A percentile compares a stretch with the other conserved stretches of the same genome.
These are phyloP conservation scores for Trametes cingulata DNA, from an alignment of 768 basidiomycete genomes.

Conservation along the genomic window DNA sequence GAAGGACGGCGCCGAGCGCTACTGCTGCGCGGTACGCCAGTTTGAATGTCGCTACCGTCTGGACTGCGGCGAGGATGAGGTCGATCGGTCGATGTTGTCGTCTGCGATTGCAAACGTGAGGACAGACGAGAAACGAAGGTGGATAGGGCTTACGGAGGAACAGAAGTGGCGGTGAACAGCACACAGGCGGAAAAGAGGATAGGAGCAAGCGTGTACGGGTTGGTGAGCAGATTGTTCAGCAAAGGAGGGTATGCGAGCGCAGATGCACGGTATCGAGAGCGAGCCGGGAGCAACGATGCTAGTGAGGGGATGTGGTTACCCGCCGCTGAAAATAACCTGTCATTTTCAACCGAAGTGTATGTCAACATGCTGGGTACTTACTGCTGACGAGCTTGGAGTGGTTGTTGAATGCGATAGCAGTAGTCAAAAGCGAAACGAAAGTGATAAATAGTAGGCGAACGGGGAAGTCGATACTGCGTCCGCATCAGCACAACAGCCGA, in stretches of 20 bases:
- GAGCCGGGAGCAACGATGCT: slow-evolving; percentile 46
- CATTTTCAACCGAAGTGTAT: neutral
- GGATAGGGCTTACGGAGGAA: slow-evolving; percentile 55
- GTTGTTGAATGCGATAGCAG: slow-evolving; percentile 60
- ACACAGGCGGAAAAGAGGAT: slow-evolving; percentile 58
- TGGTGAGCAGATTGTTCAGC: slow-evolving; percentile 51
- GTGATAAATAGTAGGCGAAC: slow-evolving; percentile 54
- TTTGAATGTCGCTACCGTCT: slow-evolving; percentile 76
- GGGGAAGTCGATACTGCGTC: slow-evolving; percentile 65
- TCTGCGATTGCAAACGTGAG: slow-evolving; percentile 24
- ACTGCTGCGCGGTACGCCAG: slow-evolving; percentile 84
- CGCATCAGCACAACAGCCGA: slow-evolving; percentile 32
- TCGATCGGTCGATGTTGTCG: slow-evolving; percentile 73
- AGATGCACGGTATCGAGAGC: slow-evolving; percentile 37
- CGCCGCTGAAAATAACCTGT: slow-evolving; percentile 44
- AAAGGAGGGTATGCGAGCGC: slow-evolving; percentile 35
- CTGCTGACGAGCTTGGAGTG: slow-evolving; percentile 65
- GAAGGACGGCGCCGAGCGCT: slow-evolving; percentile 79
- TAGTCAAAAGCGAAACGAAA: slow-evolving; percentile 56
- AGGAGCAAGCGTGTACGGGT: slow-evolving; percentile 75
- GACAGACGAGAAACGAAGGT: neutral
- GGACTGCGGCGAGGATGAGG: slow-evolving; percentile 76
- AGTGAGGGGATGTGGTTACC: slow-evolving; percentile 63
- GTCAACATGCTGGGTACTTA: slow-evolving; percentile 37
- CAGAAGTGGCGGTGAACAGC: slow-evolving; percentile 49